A percentile compares a stretch with the other conserved stretches of the same genome.
Conservation (phyloP, 1,284 basidiomycete species). For the Meripilus lineatus region DNA sequence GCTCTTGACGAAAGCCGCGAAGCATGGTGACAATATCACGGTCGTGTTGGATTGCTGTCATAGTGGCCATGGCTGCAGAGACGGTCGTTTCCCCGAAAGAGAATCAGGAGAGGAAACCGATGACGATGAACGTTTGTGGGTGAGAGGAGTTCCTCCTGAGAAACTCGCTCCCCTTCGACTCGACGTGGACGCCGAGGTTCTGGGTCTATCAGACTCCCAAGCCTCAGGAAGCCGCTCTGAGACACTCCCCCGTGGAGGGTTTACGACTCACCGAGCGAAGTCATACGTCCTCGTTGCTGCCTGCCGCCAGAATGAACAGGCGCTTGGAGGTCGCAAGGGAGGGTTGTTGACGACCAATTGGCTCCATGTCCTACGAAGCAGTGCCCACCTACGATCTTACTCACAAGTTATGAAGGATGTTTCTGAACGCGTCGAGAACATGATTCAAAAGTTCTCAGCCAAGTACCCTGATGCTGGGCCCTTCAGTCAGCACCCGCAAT, state of each 20-base stretch:
- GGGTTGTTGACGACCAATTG: conserved; percentile 9
- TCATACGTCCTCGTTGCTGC: conserved; percentile 13
- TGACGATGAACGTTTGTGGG: too few relatives aligned
- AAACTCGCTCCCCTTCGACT: conserved; percentile 2
- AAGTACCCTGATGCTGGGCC: conserved; percentile 1
- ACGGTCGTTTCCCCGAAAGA: conserved; percentile 13
- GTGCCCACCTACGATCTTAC: conserved; percentile 11
- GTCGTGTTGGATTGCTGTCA: conserved; percentile 13
- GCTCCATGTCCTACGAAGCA: conserved; percentile 6
- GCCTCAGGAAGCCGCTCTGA: not conserved
- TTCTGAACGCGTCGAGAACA: conserved; percentile 1
- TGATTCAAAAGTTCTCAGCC: too few relatives aligned
- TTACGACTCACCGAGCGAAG: not conserved
- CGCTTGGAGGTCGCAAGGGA: conserved; percentile 5
- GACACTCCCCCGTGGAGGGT: conserved; percentile 1
- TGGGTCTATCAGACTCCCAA: not conserved
- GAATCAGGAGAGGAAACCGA: too few relatives aligned
- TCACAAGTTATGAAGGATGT: conserved; percentile 9
- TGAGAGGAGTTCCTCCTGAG: conserved; percentile 5
- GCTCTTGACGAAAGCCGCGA: conserved; percentile 5
- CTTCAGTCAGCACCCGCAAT: conserved; percentile 10
- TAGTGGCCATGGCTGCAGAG: conserved; percentile 12
- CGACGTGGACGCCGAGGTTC: conserved; percentile 7
- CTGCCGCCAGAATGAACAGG: conserved; percentile 8
- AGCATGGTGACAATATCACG: conserved; percentile 12